phyloP scores from a whole-genome alignment of 2,329 filamentous ascomycete genomes.

The Cordyceps pruinosa region DNA sequence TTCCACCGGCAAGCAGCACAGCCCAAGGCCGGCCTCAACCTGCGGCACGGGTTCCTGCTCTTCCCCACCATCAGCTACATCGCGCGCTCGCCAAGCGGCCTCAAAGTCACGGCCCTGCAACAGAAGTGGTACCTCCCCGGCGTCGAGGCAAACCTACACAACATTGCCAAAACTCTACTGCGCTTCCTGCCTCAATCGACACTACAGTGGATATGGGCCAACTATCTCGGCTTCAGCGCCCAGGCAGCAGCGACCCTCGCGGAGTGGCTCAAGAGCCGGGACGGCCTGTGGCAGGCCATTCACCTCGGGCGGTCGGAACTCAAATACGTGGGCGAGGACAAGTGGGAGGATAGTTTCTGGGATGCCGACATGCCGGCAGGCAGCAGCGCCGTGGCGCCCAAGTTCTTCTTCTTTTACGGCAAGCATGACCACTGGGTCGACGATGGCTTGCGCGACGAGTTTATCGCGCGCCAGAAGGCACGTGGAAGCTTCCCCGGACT shows the following conservation, averaged over 20 bases:
- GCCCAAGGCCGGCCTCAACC: constrained; percentile 31
- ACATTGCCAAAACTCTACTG: constrained; percentile 35
- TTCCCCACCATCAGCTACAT: constrained; percentile 73
- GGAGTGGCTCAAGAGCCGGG: constrained; percentile 47
- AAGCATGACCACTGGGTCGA: constrained; percentile 57
- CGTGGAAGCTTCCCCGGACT: constrained; percentile 27
- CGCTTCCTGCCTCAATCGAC: constrained; percentile 31
- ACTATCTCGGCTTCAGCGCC: constrained; percentile 40
- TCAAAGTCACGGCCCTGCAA: constrained; percentile 32
- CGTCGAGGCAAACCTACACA: constrained; percentile 34
- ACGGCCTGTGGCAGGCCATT: constrained; percentile 54
- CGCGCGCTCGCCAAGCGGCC: constrained; percentile 53
- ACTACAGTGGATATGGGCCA: constrained; percentile 37
- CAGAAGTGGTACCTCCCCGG: constrained; percentile 25
- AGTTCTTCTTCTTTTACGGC: constrained; percentile 55
- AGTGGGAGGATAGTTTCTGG: constrained; percentile 55
- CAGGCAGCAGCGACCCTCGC: constrained; percentile 44
- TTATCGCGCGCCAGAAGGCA: constrained; percentile 40
- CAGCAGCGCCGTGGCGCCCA: constrained; percentile 27
- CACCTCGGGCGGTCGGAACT: constrained; percentile 55
- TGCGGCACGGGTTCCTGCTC: constrained; percentile 54
- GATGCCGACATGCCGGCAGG: constrained; percentile 25
- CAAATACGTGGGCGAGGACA: constrained; percentile 49
- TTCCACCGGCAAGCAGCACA: constrained; percentile 48
- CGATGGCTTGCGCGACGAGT: constrained; percentile 46